These are phyloP conservation scores for Curvularia hawaiiensis DNA, from an alignment of 2,329 filamentous ascomycete species.

Conservation along the genomic window DNA sequence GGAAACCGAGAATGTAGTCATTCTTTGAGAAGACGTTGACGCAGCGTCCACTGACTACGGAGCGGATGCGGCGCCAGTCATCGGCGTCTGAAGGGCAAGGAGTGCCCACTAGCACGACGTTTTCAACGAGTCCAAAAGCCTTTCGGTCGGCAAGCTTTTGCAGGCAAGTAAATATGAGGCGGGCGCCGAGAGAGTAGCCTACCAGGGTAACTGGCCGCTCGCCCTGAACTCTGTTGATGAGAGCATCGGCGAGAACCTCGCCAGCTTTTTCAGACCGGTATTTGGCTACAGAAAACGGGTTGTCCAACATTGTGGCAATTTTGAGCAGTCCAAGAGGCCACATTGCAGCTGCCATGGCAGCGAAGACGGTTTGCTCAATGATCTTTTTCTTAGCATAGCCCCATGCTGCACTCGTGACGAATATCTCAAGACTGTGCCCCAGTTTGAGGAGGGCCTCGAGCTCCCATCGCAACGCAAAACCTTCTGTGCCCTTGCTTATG, in stretches of 20 bases:
- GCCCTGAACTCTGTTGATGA: constrained; percentile 82
- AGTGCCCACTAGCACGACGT: constrained; percentile 80
- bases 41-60: constrained; percentile 78
- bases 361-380: constrained; percentile 64
- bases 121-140: constrained; percentile 84
- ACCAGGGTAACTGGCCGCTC: constrained; percentile 80
- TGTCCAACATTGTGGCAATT: constrained; percentile 68
- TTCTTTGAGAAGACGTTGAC: constrained; percentile 90
- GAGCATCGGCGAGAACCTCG: constrained; percentile 76
- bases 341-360: constrained; percentile 52
- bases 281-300: constrained; percentile 79
- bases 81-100: constrained; percentile 73
- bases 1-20: constrained; percentile 84
- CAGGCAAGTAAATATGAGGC: constrained; percentile 83
- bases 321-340: constrained; percentile 57
- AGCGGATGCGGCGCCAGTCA: constrained; percentile 78
- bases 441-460: constrained; percentile 76
- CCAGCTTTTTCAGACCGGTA: constrained; percentile 81
- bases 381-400: constrained; percentile 74
- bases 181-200: constrained; percentile 80
- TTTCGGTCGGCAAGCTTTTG: constrained; percentile 75
- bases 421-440: constrained; percentile 75
- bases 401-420: constrained; percentile 85
- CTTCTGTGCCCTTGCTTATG: constrained; percentile 73
- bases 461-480: constrained; percentile 86